phyloP scores from a whole-genome alignment of 208 protist species.

The Wallacemonas sp. region DNA sequence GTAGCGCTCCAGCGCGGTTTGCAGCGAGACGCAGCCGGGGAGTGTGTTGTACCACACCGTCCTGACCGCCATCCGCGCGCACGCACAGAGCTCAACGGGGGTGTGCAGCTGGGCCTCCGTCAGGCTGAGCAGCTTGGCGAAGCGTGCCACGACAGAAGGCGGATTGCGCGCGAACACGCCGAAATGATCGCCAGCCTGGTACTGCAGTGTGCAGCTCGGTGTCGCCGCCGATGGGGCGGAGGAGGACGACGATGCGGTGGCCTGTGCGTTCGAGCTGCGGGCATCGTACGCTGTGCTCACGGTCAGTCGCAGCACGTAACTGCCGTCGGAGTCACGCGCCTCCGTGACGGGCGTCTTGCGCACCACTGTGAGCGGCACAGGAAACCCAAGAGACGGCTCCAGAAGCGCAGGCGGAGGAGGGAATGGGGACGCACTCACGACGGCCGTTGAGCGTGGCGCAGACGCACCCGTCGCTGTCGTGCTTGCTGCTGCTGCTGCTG shows the following conservation, averaged over 20 bases:
- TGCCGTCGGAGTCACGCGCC: slow-evolving; percentile 49
- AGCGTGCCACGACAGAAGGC: slow-evolving; percentile 64
- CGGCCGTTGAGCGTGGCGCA: slow-evolving; percentile 25
- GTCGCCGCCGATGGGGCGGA: slow-evolving; percentile 33
- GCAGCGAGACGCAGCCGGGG: slow-evolving; percentile 54
- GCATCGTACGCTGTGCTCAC: slow-evolving; percentile 17
- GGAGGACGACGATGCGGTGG: slow-evolving; percentile 4
- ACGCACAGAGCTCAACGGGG: slow-evolving; percentile 52
- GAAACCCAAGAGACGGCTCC: slow-evolving; percentile 56
- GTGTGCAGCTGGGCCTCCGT: slow-evolving; percentile 35
- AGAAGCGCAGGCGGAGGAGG: slow-evolving; percentile 46
- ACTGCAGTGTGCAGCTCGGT: slow-evolving; percentile 30
- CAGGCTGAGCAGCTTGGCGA: slow-evolving; percentile 51
- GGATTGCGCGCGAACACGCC: slow-evolving; percentile 89
- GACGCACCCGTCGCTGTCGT: neutral
- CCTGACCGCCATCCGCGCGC: slow-evolving; percentile 17
- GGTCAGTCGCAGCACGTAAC: slow-evolving; percentile 54
- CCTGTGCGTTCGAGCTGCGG: slow-evolving; percentile 1
- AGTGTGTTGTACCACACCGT: slow-evolving; percentile 58
- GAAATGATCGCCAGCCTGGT: slow-evolving; percentile 93
- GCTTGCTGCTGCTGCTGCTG: no score
- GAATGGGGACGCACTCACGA: slow-evolving; percentile 32
- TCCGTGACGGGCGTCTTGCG: slow-evolving; percentile 39
- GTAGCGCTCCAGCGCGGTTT: slow-evolving; percentile 72
- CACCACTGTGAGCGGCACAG: slow-evolving; percentile 38